Evolutionary conservation across 768 basidiomycete species (phyloP).

Genomic region (Serendipita sp.): DNA sequence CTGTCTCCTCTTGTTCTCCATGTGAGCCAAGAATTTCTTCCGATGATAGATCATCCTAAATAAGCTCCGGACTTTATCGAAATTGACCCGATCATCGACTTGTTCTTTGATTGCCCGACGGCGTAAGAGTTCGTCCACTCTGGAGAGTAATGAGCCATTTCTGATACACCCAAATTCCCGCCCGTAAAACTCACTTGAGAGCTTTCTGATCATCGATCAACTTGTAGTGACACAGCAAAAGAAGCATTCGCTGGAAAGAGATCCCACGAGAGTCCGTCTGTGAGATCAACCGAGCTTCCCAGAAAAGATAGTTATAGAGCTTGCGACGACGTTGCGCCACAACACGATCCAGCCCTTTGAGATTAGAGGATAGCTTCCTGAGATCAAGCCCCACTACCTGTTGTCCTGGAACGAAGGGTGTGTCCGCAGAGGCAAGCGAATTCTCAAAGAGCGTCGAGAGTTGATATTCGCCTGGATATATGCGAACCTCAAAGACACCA

Average conservation of each 20-base stretch:
- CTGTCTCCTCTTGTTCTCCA: conserved; percentile 23
- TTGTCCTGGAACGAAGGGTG: conserved; percentile 17
- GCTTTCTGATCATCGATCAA: conserved; percentile 81
- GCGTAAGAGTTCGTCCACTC: conserved; percentile 64
- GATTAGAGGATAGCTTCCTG: conserved; percentile 36
- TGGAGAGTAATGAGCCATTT: conserved; percentile 18
- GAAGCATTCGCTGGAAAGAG: conserved; percentile 78
- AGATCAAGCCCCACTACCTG: conserved; percentile 43
- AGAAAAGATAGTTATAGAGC: conserved; percentile 60
- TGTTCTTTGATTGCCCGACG: conserved; percentile 62
- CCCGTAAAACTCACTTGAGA: conserved; percentile 44
- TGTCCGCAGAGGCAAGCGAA: conserved; percentile 24
- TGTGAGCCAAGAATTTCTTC: conserved; percentile 41
- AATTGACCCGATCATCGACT: conserved; percentile 67
- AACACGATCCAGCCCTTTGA: conserved; percentile 49
- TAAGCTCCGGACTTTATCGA: conserved; percentile 70
- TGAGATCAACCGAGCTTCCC: conserved; percentile 63
- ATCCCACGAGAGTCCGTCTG: conserved; percentile 63
- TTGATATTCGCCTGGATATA: conserved; percentile 59
- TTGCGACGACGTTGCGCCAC: conserved; percentile 49
- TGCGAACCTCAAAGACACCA: conserved; percentile 75
- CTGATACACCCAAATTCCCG: no score
- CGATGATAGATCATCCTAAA: conserved; percentile 61
- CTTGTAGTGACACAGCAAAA: conserved; percentile 79
- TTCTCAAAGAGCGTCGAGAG: conserved; percentile 40